Percentiles rank a stretch among this genome's conserved stretches.
These are phyloP conservation scores for Scalesia atractyloides DNA, from an alignment of 129 eudicot genomes.

Conservation along the genomic window DNA sequence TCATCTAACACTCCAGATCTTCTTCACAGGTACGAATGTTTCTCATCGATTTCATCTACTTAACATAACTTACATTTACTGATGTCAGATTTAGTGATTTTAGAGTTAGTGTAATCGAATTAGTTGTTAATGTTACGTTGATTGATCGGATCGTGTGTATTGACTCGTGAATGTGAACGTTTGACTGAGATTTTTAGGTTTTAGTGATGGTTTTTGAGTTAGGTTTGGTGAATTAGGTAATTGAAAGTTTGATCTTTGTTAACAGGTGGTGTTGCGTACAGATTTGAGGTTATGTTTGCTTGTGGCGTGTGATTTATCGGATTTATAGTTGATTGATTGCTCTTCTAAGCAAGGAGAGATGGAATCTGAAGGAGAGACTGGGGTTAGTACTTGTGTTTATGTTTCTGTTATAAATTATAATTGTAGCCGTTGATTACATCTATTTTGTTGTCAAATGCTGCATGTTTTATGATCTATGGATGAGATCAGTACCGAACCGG, in stretches of 20 bases:
- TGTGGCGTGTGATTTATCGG: slow-evolving; percentile 25
- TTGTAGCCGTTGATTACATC: not conserved
- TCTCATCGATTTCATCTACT: slow-evolving; percentile 9
- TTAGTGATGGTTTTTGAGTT: slow-evolving; percentile 2
- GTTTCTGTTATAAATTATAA: slow-evolving; percentile 4
- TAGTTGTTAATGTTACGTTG: slow-evolving; percentile 3
- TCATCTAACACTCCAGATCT: slow-evolving; percentile 25
- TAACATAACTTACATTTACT: not conserved
- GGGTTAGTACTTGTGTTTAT: slow-evolving; percentile 47
- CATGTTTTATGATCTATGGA: not conserved
- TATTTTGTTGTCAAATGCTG: slow-evolving; percentile 4
- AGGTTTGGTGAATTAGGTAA: slow-evolving; percentile 10
- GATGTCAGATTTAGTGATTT: not conserved
- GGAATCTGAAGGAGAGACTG: slow-evolving; percentile 82
- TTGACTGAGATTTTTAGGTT: slow-evolving; percentile 3
- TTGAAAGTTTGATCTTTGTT: slow-evolving; percentile 3
- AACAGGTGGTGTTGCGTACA: slow-evolving; percentile 9
- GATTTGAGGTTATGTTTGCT: slow-evolving; percentile 43
- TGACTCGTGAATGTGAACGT: not conserved
- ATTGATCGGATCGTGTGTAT: not conserved
- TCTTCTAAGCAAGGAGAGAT: slow-evolving; percentile 35
- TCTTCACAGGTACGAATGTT: slow-evolving; percentile 28
- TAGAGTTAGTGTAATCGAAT: not conserved
- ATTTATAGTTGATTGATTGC: slow-evolving; percentile 23
- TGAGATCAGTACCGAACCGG: no score